phyloP scores from a whole-genome alignment of 257 asterid species.

The Lycium ferocissimum region DNA sequence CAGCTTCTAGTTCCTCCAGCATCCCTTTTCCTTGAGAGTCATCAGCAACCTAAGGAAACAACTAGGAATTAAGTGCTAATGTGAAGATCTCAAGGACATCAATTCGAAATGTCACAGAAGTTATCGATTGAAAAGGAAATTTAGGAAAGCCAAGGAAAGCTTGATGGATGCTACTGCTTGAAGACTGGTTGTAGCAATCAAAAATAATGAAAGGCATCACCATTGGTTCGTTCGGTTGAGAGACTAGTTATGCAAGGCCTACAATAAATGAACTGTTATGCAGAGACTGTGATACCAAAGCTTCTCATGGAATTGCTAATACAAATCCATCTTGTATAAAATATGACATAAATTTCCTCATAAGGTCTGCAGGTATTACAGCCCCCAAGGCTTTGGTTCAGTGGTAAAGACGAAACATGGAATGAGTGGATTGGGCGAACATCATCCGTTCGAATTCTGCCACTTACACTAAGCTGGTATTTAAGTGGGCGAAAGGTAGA shows the following conservation, averaged over 20 bases:
- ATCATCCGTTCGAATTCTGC: neutral
- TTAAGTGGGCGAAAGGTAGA: neutral
- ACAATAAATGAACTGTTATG: neutral
- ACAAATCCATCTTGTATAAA: neutral
- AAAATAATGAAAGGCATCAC: neutral
- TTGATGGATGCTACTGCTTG: neutral
- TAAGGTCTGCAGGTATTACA: neutral
- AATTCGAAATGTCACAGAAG: conserved; percentile 5
- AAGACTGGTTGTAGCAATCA: neutral
- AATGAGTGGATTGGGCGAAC: neutral
- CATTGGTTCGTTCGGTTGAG: neutral
- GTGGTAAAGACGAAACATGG: neutral
- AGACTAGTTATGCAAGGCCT: neutral
- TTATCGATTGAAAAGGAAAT: neutral
- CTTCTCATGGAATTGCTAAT: neutral
- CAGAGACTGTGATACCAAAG: neutral
- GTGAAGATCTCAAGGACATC: neutral
- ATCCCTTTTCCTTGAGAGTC: conserved; percentile 92
- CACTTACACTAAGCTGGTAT: neutral
- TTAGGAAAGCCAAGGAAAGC: neutral
- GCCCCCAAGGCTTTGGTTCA: neutral
- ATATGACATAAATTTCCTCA: conserved; percentile 4
- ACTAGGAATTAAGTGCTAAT: neutral
- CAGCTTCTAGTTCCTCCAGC: conserved; percentile 81
- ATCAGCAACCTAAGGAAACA: conserved; percentile 70